Evolutionary conservation across 768 basidiomycete species (phyloP), one percentile per base, ranked within the genome.

Genomic region (Obba rivulosa): DNA sequence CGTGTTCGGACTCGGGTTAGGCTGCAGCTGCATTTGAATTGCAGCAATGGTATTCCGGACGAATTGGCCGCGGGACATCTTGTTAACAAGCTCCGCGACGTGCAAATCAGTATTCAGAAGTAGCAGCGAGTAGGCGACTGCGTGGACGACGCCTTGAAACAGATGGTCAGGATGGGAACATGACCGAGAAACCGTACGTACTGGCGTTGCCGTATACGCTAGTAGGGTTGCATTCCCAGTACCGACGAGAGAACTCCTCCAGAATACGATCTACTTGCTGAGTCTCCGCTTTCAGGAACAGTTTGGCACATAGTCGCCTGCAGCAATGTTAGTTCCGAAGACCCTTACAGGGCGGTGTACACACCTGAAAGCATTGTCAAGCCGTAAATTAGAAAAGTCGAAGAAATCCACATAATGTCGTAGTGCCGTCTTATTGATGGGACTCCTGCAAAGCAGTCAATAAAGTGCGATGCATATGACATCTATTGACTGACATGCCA

Each of bases 201-300:
- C 93, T 87, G 8, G 91, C 77, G 61, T 82, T 89, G 38, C 90
- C 91, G 62, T 86, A 94, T n/a, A 89, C 57, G 20, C 79, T 78
- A 1, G 70, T 69, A 0, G 89, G 86, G 62, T 98, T 98, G 63
- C 91, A 92, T 38, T 92, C 84, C 80, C 84, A 96, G 65, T 92
- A 99, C 8, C 92, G 81, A 35, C 81, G 73, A 58, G 90, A 90
- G 58, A 99, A 97, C 53, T 83, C 85, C 51, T 92, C 92, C 4
- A 99, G 75, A 52, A 99, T 97, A 37, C 96, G 84, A 65, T 98
- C 96, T 37, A 99, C 87, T 69, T 98, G 94, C 62, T 99, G 96
- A 0, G 95, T 95, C 66, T 99, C 96, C 1, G 84, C 96, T 66
- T 92, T 94, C 50, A 99, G 77, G 64, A 79, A 97, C 2, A 99